Conservation (phyloP, 2,329 filamentous ascomycete genomes). For the Aspergillus novofumigatus region DNA sequence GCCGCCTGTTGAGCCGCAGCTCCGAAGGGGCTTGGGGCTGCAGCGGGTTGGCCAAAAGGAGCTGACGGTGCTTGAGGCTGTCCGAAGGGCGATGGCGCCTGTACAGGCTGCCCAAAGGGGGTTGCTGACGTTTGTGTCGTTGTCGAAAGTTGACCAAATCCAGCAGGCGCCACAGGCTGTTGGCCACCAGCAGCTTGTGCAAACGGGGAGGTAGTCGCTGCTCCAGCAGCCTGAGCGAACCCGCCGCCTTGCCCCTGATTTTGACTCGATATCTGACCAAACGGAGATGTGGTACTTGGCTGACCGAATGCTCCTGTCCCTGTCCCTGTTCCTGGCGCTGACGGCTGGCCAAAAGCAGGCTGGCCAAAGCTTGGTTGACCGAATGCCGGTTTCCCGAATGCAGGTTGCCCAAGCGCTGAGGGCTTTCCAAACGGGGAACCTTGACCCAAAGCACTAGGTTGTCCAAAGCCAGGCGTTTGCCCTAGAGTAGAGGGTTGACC, state of each 20-base stretch:
- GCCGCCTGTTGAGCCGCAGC: constrained; percentile 29
- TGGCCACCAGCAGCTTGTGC: constrained; percentile 28
- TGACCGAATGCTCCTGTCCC: constrained; percentile 31
- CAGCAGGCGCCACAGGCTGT: constrained; percentile 26
- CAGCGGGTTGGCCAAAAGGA: constrained; percentile 28
- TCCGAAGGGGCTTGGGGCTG: constrained; percentile 27
- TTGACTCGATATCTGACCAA: constrained; percentile 39
- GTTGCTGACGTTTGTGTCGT: constrained; percentile 10
- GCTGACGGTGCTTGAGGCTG: constrained; percentile 20
- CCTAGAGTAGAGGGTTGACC: constrained; percentile 22
- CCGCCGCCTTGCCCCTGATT: constrained; percentile 24
- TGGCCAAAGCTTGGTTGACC: constrained; percentile 30
- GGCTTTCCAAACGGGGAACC: constrained; percentile 41
- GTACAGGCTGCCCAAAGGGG: constrained; percentile 33
- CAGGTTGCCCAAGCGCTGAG: constrained; percentile 22
- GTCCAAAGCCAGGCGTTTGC: constrained; percentile 14
- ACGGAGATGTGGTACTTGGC: constrained; percentile 35
- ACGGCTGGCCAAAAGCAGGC: constrained; percentile 23
- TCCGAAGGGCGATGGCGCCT: constrained; percentile 26
- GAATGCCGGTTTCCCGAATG: constrained; percentile 43
- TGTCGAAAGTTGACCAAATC: constrained; percentile 26
- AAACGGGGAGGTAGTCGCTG: constrained; percentile 25
- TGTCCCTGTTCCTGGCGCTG: constrained; percentile 17
- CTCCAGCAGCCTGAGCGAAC: constrained; percentile 22
- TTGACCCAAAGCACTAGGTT: constrained; percentile 17